Percentiles rank a stretch among this genome's conserved stretches.
phyloP scores from a whole-genome alignment of 2,329 filamentous ascomycete species.

The Drechslerella coelobrocha region DNA sequence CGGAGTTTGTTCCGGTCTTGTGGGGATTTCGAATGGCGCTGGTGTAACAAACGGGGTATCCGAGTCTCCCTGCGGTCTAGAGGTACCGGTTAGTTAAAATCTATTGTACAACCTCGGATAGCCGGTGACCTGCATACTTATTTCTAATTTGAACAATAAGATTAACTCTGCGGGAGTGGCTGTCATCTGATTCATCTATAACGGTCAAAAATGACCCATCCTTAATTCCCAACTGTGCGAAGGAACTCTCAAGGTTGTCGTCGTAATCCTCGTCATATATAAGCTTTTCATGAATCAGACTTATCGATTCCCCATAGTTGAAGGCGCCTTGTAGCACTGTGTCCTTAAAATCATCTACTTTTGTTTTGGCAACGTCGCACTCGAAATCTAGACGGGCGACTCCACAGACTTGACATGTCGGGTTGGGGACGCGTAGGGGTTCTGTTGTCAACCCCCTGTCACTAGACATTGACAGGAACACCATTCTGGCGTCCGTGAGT shows the following conservation, averaged over 20 bases:
- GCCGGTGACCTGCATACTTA: slow-evolving; percentile 61
- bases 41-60: slow-evolving; percentile 48
- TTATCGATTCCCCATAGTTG: slow-evolving; percentile 81
- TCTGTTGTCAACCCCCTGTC: slow-evolving; percentile 68
- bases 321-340: slow-evolving; percentile 73
- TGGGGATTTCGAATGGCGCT: slow-evolving; percentile 60
- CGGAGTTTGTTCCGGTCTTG: slow-evolving; percentile 59
- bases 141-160: slow-evolving; percentile 74
- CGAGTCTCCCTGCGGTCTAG: slow-evolving; percentile 58
- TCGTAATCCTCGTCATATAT: slow-evolving; percentile 90
- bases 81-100: background rate
- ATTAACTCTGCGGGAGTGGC: slow-evolving; percentile 73
- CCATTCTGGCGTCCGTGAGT: slow-evolving; percentile 69
- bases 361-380: slow-evolving; percentile 74
- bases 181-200: slow-evolving; percentile 80
- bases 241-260: slow-evolving; percentile 80
- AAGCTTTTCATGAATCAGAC: slow-evolving; percentile 75
- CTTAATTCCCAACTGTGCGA: slow-evolving; percentile 77
- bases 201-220: slow-evolving; percentile 79
- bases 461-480: slow-evolving; percentile 59
- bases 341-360: slow-evolving; percentile 79
- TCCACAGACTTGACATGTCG: slow-evolving; percentile 82
- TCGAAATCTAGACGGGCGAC: slow-evolving; percentile 72
- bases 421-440: slow-evolving; percentile 70
- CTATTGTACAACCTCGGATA: slow-evolving; percentile 54